Conservation (phyloP, 495 filamentous ascomycete genomes). For the Podospora anserina region DNA sequence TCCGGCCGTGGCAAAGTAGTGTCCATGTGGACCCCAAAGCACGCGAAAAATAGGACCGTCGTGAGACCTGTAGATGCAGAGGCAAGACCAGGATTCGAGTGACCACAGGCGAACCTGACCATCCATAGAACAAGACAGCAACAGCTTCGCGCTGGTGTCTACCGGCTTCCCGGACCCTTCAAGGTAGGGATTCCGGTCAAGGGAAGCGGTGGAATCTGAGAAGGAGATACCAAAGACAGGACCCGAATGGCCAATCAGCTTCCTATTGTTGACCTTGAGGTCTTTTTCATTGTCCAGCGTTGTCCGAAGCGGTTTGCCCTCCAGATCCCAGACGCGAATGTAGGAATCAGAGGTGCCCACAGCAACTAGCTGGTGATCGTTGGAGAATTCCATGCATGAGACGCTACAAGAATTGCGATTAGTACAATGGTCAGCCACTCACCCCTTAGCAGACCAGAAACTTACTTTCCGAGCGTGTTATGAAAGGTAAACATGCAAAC, state of each 20-base stretch:
- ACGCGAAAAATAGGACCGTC: constrained; percentile 85
- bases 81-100: constrained; percentile 79
- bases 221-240: constrained; percentile 89
- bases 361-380: constrained; percentile 79
- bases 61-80: constrained; percentile 91
- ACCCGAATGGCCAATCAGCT: constrained; percentile 86
- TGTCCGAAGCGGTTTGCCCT: constrained; percentile 67
- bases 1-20: constrained; percentile 87
- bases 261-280: constrained; percentile 56
- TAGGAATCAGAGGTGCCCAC: constrained; percentile 89
- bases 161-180: constrained; percentile 47
- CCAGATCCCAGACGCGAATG: constrained; percentile 86
- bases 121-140: constrained; percentile 86
- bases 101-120: constrained; percentile 89
- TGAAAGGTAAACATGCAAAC: constrained; percentile 97
- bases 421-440: background rate
- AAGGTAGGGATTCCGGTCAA: constrained; percentile 42
- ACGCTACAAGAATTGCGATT: constrained; percentile 52
- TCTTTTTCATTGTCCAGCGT: constrained; percentile 38
- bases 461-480: constrained; percentile 85
- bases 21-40: constrained; percentile 87
- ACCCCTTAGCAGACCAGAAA: constrained; percentile 4
- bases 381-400: constrained; percentile 89
- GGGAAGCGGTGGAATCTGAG: constrained; percentile 65
- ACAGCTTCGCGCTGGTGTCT: constrained; percentile 62